Evolutionary conservation across 345 rosid species (phyloP).

Genomic region (Hevea brasiliensis): DNA sequence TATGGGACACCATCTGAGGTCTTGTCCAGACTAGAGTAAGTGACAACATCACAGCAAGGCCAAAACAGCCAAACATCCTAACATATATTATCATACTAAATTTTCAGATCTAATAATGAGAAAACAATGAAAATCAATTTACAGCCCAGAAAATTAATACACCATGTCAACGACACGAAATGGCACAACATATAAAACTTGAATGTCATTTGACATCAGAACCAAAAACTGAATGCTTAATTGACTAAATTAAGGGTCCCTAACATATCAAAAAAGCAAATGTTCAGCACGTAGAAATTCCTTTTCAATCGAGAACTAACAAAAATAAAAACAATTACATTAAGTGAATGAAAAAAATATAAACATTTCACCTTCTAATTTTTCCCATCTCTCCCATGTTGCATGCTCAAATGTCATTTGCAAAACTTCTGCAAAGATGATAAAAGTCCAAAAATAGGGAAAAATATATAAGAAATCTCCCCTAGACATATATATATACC

Average conservation of each 20-base stretch:
- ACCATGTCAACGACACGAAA: neutral
- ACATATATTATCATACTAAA: no score
- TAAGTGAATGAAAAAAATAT: neutral
- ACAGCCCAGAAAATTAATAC: neutral
- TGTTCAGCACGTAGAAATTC: neutral
- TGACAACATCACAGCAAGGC: neutral
- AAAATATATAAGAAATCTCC: constrained; percentile 15
- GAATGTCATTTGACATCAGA: neutral
- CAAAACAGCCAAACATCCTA: neutral
- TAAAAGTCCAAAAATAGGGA: constrained; percentile 9
- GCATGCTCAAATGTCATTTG: constrained; percentile 56
- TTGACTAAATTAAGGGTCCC: neutral
- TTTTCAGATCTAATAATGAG: neutral
- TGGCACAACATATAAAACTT: neutral
- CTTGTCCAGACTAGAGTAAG: neutral
- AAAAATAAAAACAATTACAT: constrained; percentile 17
- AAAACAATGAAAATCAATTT: neutral
- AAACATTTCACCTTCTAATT: constrained; percentile 53
- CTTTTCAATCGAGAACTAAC: neutral
- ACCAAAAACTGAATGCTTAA: neutral
- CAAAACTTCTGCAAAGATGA: constrained; percentile 60
- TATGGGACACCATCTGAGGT: neutral
- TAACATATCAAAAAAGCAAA: neutral
- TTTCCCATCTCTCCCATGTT: constrained; percentile 47
- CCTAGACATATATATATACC: neutral